These are phyloP conservation scores for Ulmus americana DNA, from an alignment of 331 rosid genomes.

Conservation along the genomic window DNA sequence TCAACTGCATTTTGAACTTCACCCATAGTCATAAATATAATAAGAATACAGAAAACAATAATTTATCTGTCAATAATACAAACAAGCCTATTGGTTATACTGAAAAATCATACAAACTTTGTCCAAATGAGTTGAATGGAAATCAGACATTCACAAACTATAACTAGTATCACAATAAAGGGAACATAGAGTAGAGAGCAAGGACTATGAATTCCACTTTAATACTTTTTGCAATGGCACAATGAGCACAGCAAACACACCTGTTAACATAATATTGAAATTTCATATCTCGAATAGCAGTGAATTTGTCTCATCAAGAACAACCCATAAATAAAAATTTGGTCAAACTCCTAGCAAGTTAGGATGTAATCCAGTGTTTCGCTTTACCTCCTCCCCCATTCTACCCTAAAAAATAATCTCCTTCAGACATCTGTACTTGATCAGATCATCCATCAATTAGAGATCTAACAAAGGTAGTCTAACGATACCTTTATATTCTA, in stretches of 20 bases:
- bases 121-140: conserved; percentile 2
- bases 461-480: background rate
- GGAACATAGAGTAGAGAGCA: background rate
- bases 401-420: background rate
- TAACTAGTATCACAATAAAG: background rate
- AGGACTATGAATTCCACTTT: background rate
- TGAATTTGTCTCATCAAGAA: background rate
- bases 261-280: background rate
- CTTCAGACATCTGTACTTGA: background rate
- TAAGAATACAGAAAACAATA: conserved; percentile 16
- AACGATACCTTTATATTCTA: background rate
- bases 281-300: background rate
- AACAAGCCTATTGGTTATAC: conserved; percentile 16
- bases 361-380: background rate
- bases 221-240: background rate
- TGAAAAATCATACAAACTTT: conserved; percentile 12
- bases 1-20: conserved; percentile 71
- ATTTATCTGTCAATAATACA: conserved; percentile 15
- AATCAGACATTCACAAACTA: background rate
- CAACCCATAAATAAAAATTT: background rate
- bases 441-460: background rate
- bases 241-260: background rate
- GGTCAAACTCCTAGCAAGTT: background rate
- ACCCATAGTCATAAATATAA: conserved; percentile 25
- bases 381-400: background rate